A percentile compares a stretch with the other conserved stretches of the same genome.
These are phyloP conservation scores for Lithospermum erythrorhizon DNA, from an alignment of 257 asterid species.

Conservation along the genomic window DNA sequence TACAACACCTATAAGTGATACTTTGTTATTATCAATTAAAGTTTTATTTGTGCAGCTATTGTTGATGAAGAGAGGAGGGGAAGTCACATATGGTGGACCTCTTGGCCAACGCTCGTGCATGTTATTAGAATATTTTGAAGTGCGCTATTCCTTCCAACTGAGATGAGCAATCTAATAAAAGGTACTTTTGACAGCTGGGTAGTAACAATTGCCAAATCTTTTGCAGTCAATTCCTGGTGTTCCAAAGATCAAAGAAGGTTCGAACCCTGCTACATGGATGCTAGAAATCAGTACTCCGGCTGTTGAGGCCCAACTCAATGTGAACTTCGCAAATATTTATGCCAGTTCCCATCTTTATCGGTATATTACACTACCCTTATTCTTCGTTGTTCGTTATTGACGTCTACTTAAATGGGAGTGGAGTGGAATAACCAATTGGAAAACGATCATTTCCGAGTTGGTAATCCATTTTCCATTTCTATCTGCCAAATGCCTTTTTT, in stretches of 20 bases:
- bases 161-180: neutral
- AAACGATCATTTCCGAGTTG: neutral
- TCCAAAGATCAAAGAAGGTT: constrained; percentile 58
- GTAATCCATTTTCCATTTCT: neutral
- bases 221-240: constrained; percentile 66
- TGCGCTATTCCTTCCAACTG: constrained; percentile 22
- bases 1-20: neutral
- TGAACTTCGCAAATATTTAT: constrained; percentile 62
- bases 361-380: constrained; percentile 26
- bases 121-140: constrained; percentile 59
- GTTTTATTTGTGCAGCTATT: constrained; percentile 34
- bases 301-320: constrained; percentile 53
- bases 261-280: constrained; percentile 93
- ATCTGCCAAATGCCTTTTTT: neutral
- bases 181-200: neutral
- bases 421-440: neutral
- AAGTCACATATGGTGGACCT: constrained; percentile 58
- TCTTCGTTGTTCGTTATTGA: neutral
- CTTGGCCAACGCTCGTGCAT: constrained; percentile 66
- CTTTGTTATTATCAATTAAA: neutral
- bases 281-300: constrained; percentile 61
- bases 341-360: constrained; percentile 61
- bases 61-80: constrained; percentile 94
- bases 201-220: constrained; percentile 1
- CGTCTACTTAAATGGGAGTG: neutral